Conservation (phyloP, 768 basidiomycete species). For the Tylopilus sp. region DNA sequence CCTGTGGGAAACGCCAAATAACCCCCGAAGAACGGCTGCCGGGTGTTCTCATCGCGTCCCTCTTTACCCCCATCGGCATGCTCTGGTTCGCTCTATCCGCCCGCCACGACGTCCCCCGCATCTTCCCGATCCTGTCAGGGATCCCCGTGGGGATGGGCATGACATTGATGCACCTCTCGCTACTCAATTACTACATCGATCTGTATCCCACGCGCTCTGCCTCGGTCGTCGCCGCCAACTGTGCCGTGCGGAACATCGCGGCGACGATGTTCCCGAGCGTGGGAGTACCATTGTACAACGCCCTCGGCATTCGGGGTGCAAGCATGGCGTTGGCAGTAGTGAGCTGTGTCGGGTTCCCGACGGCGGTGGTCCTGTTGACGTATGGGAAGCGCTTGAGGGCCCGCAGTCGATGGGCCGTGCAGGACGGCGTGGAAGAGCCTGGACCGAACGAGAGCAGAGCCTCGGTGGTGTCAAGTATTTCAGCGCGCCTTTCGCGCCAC, state of each 20-base stretch:
- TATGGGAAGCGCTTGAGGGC: constrained; percentile 22
- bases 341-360: constrained; percentile 25
- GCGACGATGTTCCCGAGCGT: constrained; percentile 24
- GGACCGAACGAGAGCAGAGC: not conserved
- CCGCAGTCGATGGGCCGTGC: constrained; percentile 25
- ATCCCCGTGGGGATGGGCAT: constrained; percentile 28
- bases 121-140: constrained; percentile 20
- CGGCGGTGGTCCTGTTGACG: constrained; percentile 16
- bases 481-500: constrained; percentile 6
- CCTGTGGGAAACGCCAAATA: constrained; percentile 21
- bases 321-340: constrained; percentile 19
- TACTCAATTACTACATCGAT: constrained; percentile 30
- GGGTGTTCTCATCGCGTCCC: constrained; percentile 21
- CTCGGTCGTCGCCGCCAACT: constrained; percentile 29
- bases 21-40: constrained; percentile 29
- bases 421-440: constrained; percentile 7
- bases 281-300: constrained; percentile 22
- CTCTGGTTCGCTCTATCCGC: constrained; percentile 27
- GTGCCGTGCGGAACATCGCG: constrained; percentile 20
- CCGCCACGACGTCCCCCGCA: constrained; percentile 3
- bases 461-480: not conserved
- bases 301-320: constrained; percentile 17
- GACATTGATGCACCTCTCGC: constrained; percentile 27
- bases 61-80: constrained; percentile 28
- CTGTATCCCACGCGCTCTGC: constrained; percentile 30